These are phyloP conservation scores for Taxillus chinensis DNA, from an alignment of 164 flowering plant genomes.

Conservation along the genomic window DNA sequence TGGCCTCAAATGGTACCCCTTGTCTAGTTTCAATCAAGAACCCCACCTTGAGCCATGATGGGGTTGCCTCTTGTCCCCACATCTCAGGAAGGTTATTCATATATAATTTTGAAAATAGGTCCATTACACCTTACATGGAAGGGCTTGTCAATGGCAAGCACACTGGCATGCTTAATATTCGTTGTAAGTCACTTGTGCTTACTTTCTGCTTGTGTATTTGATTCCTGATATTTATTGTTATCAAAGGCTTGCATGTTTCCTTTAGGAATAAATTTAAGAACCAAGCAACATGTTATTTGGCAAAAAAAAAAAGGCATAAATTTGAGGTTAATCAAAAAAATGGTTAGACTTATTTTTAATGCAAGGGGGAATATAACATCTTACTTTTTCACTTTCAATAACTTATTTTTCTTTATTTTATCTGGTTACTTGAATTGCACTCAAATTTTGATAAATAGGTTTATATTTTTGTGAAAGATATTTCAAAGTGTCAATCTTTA, in stretches of 20 bases:
- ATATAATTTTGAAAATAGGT: slow-evolving; percentile 66
- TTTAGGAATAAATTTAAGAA: too few species aligned
- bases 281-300: too few species aligned
- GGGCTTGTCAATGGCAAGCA: slow-evolving; percentile 83
- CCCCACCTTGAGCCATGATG: slow-evolving; percentile 60
- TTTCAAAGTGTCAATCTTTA: slow-evolving; percentile 97
- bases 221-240: too few species aligned
- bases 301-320: too few species aligned
- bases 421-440: slow-evolving; percentile 10
- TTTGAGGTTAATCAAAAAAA: too few species aligned
- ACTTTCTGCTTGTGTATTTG: background rate
- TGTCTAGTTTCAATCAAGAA: slow-evolving; percentile 62
- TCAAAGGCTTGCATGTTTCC: too few species aligned
- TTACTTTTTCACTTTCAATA: too few species aligned
- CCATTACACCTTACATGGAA: slow-evolving; percentile 83
- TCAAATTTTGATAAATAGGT: slow-evolving; percentile 13
- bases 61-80: slow-evolving; percentile 62
- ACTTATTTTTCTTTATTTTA: background rate
- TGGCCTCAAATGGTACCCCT: slow-evolving; percentile 77
- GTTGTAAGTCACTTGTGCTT: slow-evolving; percentile 50
- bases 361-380: too few species aligned
- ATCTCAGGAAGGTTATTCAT: slow-evolving; percentile 67
- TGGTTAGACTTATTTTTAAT: too few species aligned
- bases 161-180: slow-evolving; percentile 84
- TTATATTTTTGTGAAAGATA: slow-evolving; percentile 39